Evolutionary conservation across 176 grass and related monocot genomes (phyloP), one percentile per base, ranked within the genome.

Genomic region (Triticum timopheevii): DNA sequence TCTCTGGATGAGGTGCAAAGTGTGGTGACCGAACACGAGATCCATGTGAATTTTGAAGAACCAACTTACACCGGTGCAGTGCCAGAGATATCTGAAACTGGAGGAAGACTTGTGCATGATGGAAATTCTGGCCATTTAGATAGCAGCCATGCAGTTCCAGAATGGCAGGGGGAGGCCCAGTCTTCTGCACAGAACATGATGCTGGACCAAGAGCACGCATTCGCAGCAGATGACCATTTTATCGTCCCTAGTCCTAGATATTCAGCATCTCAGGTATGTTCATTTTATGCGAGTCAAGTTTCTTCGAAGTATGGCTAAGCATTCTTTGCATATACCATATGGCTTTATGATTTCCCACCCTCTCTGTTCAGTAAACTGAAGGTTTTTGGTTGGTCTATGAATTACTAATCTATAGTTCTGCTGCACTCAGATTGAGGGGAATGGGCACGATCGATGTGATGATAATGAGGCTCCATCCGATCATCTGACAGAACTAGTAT

Each of bases 1-100:
- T 58, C 10, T 24, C 63, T 40, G 45, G 59, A 78, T 33, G 80
- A 71, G 72, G 89, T 73, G 28, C 86, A 87, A 68, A 81, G 66
- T 69, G 44, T 54, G 19, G 25, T 90, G 69, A 81, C 80, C 50
- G 93, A 95, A 42, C 82, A 31, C 42, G 94, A 93, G 61, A 93
- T 96, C 70, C 89, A 96, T 83, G 91, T 96, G 20, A 89, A 90
- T 62, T 93, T 87, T 85, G 91, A 95, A 89, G 78, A 93, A 80
- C 58, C 84, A 36, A 82, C 75, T 71, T 70, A 50, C 42, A 89
- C n/a, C 27, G 24, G 47, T 86, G 25, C 28, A 70, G 66, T 89
- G n/a, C 65, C 38, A 84, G 66, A 73, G 28, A 10, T 65, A 61
- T 72, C 83, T 65, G 86, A 82, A 86, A 65, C 39, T 66, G 79